phyloP scores from a whole-genome alignment of 139 green algal species.

The Volvox africanus region DNA sequence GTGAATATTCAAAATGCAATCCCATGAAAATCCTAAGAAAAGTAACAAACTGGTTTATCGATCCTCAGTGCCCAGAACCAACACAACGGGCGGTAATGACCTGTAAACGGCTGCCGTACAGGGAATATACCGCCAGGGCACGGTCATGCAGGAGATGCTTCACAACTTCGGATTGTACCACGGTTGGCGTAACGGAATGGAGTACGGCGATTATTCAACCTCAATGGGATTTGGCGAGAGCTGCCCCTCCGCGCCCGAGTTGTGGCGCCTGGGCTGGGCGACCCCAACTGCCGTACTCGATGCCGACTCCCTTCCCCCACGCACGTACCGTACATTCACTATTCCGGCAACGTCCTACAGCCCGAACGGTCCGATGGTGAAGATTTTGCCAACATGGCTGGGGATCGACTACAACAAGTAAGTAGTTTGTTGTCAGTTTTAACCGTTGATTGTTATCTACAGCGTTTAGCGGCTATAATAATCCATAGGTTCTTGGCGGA shows the following conservation, averaged over 20 bases:
- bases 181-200: conserved; percentile 1
- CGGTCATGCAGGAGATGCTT: conserved; percentile 11
- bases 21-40: too few relatives aligned
- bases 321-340: background rate
- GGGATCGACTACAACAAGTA: conserved; percentile 10
- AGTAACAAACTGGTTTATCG: too few relatives aligned
- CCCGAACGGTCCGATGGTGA: background rate
- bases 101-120: background rate
- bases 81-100: too few relatives aligned
- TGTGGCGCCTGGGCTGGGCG: conserved; percentile 28
- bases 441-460: too few relatives aligned
- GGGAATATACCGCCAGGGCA: conserved; percentile 6
- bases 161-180: conserved; percentile 20
- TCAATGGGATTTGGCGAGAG: background rate
- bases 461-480: too few relatives aligned
- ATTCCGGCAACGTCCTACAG: background rate
- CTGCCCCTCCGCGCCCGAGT: conserved; percentile 25
- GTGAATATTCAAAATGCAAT: too few relatives aligned
- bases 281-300: background rate
- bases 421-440: background rate
- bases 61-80: too few relatives aligned
- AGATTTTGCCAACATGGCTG: conserved; percentile 22
- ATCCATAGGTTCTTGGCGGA: too few relatives aligned
- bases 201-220: background rate
- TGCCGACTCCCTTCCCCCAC: background rate